Evolutionary conservation across 2,329 filamentous ascomycete genomes (phyloP), one percentile per base, ranked within the genome.

Genomic region (Stagonosporopsis chrysanthemi): DNA sequence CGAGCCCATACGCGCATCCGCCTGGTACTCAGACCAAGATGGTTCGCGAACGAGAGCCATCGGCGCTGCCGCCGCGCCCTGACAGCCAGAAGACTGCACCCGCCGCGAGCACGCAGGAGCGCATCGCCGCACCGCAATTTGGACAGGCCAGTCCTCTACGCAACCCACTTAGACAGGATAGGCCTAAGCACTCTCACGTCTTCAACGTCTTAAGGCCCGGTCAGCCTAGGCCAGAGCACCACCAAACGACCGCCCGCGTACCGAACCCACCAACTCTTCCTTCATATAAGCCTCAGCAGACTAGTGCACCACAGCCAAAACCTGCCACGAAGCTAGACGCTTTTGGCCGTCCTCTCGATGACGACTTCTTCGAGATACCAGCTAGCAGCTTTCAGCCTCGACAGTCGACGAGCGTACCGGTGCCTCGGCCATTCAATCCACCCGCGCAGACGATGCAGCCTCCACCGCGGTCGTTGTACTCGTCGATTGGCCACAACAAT

Each of bases 81-180:
- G 61, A 61, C 33, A 41, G 42, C 17, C 69, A 68, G 35, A 66
- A 62, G 40, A 55, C 66, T 11, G 51, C 58, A 2, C 52, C 69
- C 1, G 65, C 74, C 28, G 66, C 75, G 14, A 63, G 75, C 12
- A 67, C 76, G 14, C 75, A 79, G 39, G 62, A 70, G 12, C 66
- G 60, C 36, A 65, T 68, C 8, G 59, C 63, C 4, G 59, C 62
- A 19, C 71, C 72, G 17, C 80, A 86, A 65, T 88, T 88, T 66
- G 86, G 86, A 48, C 82, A 83, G 64, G 79, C 86, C 2, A 86
- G 84, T 60, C 83, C 84, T 15, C 73, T 88, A 54, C 78, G 83
- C 62, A 79, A 81, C 69, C 76, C 82, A 60, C 64, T 77, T 69
- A 68, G 80, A 64, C 70, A 74, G 49, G 71, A 71, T 54, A 52